Evolutionary conservation across 1,139 yeast species (phyloP).

Genomic region (Saccharomyces hybrid): DNA sequence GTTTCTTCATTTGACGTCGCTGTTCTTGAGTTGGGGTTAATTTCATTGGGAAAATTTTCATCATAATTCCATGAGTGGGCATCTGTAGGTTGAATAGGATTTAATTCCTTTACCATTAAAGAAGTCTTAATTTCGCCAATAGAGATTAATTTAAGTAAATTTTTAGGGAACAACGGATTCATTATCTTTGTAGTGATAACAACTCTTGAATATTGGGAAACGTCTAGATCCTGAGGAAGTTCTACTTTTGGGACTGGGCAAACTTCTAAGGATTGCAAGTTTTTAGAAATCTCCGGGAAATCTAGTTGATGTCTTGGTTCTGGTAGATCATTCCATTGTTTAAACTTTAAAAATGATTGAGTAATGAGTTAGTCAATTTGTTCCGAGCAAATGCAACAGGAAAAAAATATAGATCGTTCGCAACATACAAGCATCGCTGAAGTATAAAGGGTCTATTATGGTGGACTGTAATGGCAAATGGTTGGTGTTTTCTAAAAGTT

Average conservation of each 20-base stretch:
- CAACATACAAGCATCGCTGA: conserved; percentile 5
- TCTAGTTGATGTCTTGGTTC: conserved; percentile 32
- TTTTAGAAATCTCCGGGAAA: conserved; percentile 15
- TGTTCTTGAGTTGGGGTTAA: conserved; percentile 13
- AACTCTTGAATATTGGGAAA: conserved; percentile 11
- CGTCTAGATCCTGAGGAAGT: conserved; percentile 12
- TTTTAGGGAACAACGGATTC: conserved; percentile 23
- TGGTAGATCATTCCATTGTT: conserved; percentile 32
- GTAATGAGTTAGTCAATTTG: conserved; percentile 9
- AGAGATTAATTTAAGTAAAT: conserved; percentile 7
- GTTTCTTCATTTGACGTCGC: conserved; percentile 2
- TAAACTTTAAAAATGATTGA: conserved; percentile 18
- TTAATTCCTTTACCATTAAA: neutral
- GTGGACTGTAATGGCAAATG: neutral
- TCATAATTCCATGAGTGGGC: conserved; percentile 22
- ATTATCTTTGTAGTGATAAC: conserved; percentile 23
- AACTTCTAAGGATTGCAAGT: conserved; percentile 23
- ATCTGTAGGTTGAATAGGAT: neutral
- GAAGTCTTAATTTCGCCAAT: conserved; percentile 16
- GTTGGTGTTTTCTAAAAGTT: neutral
- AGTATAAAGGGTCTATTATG: neutral
- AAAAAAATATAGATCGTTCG: neutral
- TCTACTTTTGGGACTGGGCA: conserved; percentile 21
- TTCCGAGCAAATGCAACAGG: neutral
- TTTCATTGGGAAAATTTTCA: conserved; percentile 26